Conservation (phyloP, 305 asterid species). For the Solanum hybrid region DNA sequence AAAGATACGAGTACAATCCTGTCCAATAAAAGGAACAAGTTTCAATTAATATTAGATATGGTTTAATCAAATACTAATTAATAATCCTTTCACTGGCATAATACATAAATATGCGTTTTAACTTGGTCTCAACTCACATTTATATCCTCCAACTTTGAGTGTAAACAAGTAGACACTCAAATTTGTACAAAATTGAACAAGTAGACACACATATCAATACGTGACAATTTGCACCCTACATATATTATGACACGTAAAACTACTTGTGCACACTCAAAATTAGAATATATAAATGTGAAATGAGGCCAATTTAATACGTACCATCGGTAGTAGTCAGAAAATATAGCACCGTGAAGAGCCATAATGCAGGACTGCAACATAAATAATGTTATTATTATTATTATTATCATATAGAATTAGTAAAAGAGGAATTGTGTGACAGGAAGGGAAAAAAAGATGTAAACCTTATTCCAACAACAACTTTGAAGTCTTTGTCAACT, state of each 20-base stretch:
- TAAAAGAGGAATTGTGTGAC: neutral
- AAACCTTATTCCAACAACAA: constrained; percentile 68
- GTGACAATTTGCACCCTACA: neutral
- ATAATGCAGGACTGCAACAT: constrained; percentile 53
- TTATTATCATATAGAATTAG: neutral
- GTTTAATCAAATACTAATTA: too few relatives aligned
- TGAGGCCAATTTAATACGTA: neutral
- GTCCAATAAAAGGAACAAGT: constrained; percentile 7
- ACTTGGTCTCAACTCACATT: neutral
- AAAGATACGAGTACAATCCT: constrained; percentile 57
- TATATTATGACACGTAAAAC: neutral
- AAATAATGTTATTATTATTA: neutral
- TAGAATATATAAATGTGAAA: neutral
- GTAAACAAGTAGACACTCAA: neutral
- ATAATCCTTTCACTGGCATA: neutral
- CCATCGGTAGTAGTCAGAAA: constrained; percentile 68
- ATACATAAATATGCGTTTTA: neutral
- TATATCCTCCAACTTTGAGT: too few relatives aligned
- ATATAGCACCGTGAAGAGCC: constrained; percentile 51
- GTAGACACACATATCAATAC: neutral
- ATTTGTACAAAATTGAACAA: neutral
- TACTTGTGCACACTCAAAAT: neutral
- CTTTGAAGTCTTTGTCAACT: constrained; percentile 73
- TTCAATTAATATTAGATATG: neutral
- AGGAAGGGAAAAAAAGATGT: neutral